Evolutionary conservation across 225 moss, liverwort and hornwort genomes (phyloP).

Genomic region (Polytrichum commune): DNA sequence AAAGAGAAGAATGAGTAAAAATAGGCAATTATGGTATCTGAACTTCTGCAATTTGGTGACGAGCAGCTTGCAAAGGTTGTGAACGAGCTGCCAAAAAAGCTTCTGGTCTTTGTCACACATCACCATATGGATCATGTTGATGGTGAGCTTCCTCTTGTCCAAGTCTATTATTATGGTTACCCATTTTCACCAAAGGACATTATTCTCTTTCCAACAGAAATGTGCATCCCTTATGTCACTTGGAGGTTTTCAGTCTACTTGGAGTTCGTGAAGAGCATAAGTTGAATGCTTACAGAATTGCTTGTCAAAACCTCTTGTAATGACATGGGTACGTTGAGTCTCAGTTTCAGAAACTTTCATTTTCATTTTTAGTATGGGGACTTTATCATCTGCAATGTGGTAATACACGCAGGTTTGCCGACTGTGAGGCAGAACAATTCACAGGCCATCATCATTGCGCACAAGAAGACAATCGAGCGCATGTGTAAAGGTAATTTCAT

Average conservation of each 20-base stretch:
- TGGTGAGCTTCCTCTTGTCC: constrained; percentile 47
- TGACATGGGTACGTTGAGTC: too few relatives aligned
- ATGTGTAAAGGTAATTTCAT: constrained; percentile 77
- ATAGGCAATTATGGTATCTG: constrained; percentile 14
- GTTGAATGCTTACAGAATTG: too few relatives aligned
- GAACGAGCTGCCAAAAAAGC: constrained; percentile 75
- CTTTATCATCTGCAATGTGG: constrained; percentile 1
- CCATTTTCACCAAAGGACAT: not conserved
- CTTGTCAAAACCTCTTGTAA: too few relatives aligned
- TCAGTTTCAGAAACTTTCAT: not conserved
- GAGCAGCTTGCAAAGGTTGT: constrained; percentile 89
- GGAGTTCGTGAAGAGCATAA: too few relatives aligned
- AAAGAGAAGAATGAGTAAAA: too few relatives aligned
- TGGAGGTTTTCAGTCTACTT: too few relatives aligned
- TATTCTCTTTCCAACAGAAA: too few relatives aligned
- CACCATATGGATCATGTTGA: constrained; percentile 88
- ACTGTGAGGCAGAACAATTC: constrained; percentile 69
- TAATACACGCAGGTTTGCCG: constrained; percentile 58
- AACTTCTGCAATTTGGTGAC: constrained; percentile 52
- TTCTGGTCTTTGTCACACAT: constrained; percentile 86
- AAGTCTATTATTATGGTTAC: constrained; percentile 1
- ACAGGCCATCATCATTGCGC: constrained; percentile 77
- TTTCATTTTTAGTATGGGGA: not conserved
- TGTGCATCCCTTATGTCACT: too few relatives aligned
- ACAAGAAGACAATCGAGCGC: constrained; percentile 76